phyloP scores from a whole-genome alignment of 2,329 filamentous ascomycete species.

The Dothistroma septosporum region DNA sequence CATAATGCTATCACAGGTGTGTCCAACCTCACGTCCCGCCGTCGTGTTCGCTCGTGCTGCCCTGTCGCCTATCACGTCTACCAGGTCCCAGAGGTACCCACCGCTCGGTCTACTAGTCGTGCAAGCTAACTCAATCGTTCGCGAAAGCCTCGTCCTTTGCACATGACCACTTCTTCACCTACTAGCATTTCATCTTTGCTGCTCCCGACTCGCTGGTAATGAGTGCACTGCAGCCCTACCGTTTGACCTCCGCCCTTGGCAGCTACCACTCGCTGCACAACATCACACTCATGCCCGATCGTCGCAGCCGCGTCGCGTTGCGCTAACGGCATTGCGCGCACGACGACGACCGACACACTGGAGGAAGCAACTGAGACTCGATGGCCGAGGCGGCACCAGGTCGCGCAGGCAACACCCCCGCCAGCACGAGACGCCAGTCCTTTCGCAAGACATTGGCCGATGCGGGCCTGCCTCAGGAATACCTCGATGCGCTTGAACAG shows the following conservation, averaged over 20 bases:
- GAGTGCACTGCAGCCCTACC: not conserved
- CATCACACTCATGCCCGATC: not conserved
- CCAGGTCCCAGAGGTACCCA: not conserved
- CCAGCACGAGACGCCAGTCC: conserved; percentile 16
- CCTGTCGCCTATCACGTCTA: no score
- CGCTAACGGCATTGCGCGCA: conserved; percentile 4
- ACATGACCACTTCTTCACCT: not conserved
- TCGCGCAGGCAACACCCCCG: conserved; percentile 12
- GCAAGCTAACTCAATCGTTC: not conserved
- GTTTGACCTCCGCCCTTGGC: not conserved
- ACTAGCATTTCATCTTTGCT: not conserved
- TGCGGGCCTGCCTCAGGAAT: conserved; percentile 28
- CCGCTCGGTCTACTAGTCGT: not conserved
- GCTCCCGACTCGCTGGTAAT: not conserved
- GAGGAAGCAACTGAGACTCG: not conserved
- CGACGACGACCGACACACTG: conserved; percentile 7
- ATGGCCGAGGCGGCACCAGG: conserved; percentile 20
- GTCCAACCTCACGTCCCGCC: no score
- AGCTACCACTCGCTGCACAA: not conserved
- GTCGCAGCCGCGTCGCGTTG: not conserved
- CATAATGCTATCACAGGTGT: no score
- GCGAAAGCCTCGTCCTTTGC: not conserved
- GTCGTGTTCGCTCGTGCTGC: no score
- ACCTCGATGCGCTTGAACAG: conserved; percentile 33
- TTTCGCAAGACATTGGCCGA: conserved; percentile 21